These are phyloP conservation scores for Pneumocystis oryctolagi DNA, from an alignment of 1,139 yeast genomes.

Conservation along the genomic window DNA sequence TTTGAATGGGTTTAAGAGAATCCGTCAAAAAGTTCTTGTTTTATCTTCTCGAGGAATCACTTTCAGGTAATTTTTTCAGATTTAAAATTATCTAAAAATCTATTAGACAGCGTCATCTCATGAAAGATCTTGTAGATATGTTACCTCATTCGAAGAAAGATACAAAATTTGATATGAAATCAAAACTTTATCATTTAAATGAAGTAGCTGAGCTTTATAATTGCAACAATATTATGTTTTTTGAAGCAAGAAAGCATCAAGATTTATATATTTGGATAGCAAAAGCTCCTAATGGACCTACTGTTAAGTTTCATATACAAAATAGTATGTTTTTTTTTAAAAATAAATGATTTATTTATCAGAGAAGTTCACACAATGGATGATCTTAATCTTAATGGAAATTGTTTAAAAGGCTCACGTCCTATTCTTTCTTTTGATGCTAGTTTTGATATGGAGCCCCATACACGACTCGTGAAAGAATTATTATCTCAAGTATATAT, in stretches of 20 bases:
- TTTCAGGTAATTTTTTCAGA: conserved; percentile 9
- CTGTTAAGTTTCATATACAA: conserved; percentile 82
- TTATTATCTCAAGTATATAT: conserved; percentile 31
- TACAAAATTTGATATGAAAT: conserved; percentile 87
- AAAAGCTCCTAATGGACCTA: conserved; percentile 97
- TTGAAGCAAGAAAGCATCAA: conserved; percentile 92
- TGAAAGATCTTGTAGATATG: conserved; percentile 60
- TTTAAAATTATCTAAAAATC: conserved; percentile 26
- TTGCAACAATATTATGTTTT: conserved; percentile 87
- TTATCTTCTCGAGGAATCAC: conserved; percentile 89
- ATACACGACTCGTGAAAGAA: conserved; percentile 66
- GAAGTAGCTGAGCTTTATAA: conserved; percentile 94
- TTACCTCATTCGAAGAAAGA: conserved; percentile 94
- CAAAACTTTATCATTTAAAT: conserved; percentile 72
- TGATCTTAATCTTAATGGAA: conserved; percentile 90
- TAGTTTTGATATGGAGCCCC: conserved; percentile 51
- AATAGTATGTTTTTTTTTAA: conserved; percentile 26
- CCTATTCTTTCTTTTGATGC: conserved; percentile 86
- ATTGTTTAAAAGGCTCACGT: conserved; percentile 88
- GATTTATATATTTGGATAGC: conserved; percentile 90
- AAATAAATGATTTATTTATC: not conserved
- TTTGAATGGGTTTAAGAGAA: not conserved
- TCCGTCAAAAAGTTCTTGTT: conserved; percentile 47
- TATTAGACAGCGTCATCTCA: conserved; percentile 79
- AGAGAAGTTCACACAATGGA: conserved; percentile 71